Evolutionary conservation across 2,329 filamentous ascomycete species (phyloP), one percentile per base, ranked within the genome.

Genomic region (Clathrospora elynae): DNA sequence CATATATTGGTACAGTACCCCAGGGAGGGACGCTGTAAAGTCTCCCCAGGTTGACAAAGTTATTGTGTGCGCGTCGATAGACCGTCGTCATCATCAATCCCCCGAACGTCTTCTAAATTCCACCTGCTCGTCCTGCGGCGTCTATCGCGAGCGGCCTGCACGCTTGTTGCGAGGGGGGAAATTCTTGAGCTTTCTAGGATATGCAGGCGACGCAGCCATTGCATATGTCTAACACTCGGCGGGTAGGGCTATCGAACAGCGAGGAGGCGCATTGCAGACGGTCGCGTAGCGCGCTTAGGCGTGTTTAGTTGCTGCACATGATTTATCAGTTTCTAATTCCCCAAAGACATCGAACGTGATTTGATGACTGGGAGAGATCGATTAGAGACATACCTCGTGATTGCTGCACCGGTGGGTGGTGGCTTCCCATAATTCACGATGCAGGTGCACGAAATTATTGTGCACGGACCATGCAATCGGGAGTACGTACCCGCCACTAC

Each of bases 361-460:
- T n/a, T n/a, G n/a, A n/a, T n/a, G n/a, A n/a, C n/a, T n/a, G n/a
- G n/a, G n/a, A 18, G 9, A 22, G 31, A 43, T 20, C 39, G 13
- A 25, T 31, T 23, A 38, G 24, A 30, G 30, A 47, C 41, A 25
- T 53, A 44, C 37, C 32, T 39, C 19, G 34, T 40, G 37, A 34
- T 24, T 11, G 43, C 47, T 37, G 45, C 45, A 35, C 23, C 14
- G 43, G 35, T 44, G 47, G 44, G 39, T 49, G 48, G 51, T 53
- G 49, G 54, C 52, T 48, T 50, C 39, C 52, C 51, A 57, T 54
- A 49, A 58, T 55, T 51, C 48, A 45, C 31, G 49, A 45, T 52
- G 53, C 59, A 56, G 44, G 46, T 31, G 33, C 35, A 39, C 19
- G 25, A 42, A 36, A 37, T 30, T 38, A 35, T 41, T 40, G 51